Conservation (phyloP, 495 filamentous ascomycete genomes). For the Tricharina praecox region DNA sequence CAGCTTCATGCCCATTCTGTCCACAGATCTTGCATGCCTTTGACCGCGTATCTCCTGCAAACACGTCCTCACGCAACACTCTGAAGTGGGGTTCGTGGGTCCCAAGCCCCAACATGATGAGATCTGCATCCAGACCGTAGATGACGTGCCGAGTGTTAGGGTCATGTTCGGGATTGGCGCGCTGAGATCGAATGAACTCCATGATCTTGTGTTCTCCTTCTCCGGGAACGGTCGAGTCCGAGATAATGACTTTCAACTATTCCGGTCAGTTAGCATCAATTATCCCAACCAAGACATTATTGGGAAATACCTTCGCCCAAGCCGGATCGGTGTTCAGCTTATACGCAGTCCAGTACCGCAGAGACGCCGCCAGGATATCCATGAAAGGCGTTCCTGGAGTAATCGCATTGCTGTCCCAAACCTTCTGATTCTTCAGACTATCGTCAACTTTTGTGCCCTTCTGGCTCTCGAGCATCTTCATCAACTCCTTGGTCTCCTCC, state of each 20-base stretch:
- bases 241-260: constrained; percentile 86
- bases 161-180: constrained; percentile 73
- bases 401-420: constrained; percentile 95
- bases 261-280: constrained; percentile 21
- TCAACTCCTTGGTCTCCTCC: constrained; percentile 70
- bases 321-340: constrained; percentile 92
- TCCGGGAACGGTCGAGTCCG: constrained; percentile 90
- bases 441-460: constrained; percentile 45
- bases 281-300: background rate
- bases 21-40: constrained; percentile 73
- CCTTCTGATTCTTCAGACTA: constrained; percentile 56
- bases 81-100: constrained; percentile 97
- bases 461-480: constrained; percentile 62
- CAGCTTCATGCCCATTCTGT: constrained; percentile 72
- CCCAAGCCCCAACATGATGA: constrained; percentile 95
- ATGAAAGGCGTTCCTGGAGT: constrained; percentile 98
- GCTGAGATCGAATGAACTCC: constrained; percentile 91
- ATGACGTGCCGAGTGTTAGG: constrained; percentile 95
- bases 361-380: constrained; percentile 79
- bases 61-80: constrained; percentile 93
- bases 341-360: constrained; percentile 90
- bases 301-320: constrained; percentile 56
- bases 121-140: constrained; percentile 87
- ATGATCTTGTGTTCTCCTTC: constrained; percentile 99
- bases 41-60: constrained; percentile 67